Evolutionary conservation across 192 early-diverging fungal genomes (phyloP), one percentile per base, ranked within the genome.

Genomic region (Obelidium mucronatum): DNA sequence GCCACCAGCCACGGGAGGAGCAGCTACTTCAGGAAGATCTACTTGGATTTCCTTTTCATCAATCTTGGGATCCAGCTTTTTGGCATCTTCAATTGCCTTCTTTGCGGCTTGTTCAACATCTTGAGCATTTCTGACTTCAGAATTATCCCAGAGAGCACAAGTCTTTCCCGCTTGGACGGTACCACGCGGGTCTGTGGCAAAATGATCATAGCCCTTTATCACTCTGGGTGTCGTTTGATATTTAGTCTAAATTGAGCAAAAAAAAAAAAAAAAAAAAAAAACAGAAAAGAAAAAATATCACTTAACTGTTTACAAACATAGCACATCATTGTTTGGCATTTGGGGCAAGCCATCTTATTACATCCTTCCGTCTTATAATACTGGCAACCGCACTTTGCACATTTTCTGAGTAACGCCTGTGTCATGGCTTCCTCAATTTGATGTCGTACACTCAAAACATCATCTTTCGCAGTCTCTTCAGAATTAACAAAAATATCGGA

Each of bases 331-430:
- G 75, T 68, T 6, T 74, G 67, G 26, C 88, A 83, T 37, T 82
- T 54, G 13, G 79, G 67, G 55, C 88, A 90, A 6, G 79, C 85
- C 88, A 90, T 90, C 53, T 87, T 87, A 78, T 90, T 90, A 72
- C 88, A 90, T 15, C 78, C 78, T 40, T 79, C 68, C 26, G 35
- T 53, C 73, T 87, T 88, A 68, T 75, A 79, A 56, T 80, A 87
- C 34, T 82, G 65, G 1, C 73, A 65, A 17, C 64, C 78, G 74
- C 88, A 90, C 55, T 86, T 83, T 6, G 84, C 79, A 69, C 88
- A 90, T 60, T 82, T 80, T 24, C 88, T 73, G 26, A 90, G 74
- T 56, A 90, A 64, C 2, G 88, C 88, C 39, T 86, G 71, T 15
- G 87, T 84, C 87, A 88, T 87, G 24, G 82, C 76, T 66, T 90